Evolutionary conservation across 2,329 filamentous ascomycete species (phyloP).

Genomic region (Colletotrichum sp.): DNA sequence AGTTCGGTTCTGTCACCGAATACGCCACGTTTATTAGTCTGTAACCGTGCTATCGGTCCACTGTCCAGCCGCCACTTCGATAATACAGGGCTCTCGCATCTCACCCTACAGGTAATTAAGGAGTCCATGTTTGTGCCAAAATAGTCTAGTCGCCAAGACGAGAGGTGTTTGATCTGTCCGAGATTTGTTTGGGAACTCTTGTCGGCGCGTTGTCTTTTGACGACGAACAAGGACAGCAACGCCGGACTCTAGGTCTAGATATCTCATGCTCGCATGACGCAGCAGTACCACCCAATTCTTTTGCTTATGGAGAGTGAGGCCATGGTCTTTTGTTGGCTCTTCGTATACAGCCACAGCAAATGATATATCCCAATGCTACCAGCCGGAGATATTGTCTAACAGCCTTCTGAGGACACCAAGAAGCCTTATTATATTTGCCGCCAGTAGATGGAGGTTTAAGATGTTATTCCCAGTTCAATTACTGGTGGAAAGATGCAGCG

Average conservation of each 20-base stretch:
- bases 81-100: neutral
- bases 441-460: accelerated
- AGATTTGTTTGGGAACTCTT: neutral
- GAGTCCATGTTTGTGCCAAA: neutral
- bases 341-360: no score
- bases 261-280: no score
- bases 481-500: neutral
- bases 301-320: no score
- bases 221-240: accelerated
- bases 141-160: neutral
- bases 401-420: neutral
- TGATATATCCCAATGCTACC: neutral
- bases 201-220: neutral
- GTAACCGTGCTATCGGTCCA: neutral
- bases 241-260: neutral
- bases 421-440: neutral
- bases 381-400: accelerated
- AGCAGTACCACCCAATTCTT: no score
- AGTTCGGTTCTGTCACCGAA: neutral
- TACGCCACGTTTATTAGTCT: neutral
- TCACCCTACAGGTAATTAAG: neutral
- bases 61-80: neutral
- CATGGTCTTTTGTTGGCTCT: no score
- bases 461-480: neutral
- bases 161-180: neutral